Evolutionary conservation across 129 eudicot genomes (phyloP).

Genomic region (Flaveria trinervia): DNA sequence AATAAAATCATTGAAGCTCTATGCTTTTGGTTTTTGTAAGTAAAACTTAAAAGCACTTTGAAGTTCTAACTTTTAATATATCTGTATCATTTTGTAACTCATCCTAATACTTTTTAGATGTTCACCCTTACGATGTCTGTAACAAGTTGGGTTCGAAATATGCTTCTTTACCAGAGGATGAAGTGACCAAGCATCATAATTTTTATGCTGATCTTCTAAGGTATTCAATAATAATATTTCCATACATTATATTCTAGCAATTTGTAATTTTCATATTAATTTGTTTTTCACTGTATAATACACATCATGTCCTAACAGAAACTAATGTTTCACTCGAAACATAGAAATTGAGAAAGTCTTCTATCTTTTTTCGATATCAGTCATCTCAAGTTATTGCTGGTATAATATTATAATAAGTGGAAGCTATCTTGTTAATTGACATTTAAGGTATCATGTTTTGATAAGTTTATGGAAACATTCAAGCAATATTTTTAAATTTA

Average conservation of each 20-base stretch:
- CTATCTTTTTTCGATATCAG: background rate
- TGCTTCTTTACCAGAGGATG: conserved; percentile 56
- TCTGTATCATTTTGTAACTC: conserved; percentile 26
- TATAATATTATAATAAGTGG: background rate
- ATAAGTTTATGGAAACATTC: background rate
- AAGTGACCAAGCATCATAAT: conserved; percentile 53
- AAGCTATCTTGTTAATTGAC: conserved; percentile 2
- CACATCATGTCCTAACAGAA: background rate
- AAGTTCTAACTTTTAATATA: conserved; percentile 5
- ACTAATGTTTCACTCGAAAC: background rate
- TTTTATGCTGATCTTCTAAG: conserved; percentile 82
- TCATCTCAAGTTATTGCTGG: conserved; percentile 3
- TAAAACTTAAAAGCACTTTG: conserved; percentile 19
- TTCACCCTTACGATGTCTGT: conserved; percentile 89
- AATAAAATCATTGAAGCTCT: conserved; percentile 81
- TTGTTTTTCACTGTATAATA: background rate
- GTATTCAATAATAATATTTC: conserved; percentile 36
- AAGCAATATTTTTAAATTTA: background rate
- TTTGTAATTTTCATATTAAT: background rate
- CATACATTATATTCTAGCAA: background rate
- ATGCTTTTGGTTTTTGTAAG: conserved; percentile 98
- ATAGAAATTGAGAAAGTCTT: background rate
- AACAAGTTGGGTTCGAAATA: conserved; percentile 87
- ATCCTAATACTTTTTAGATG: conserved; percentile 48
- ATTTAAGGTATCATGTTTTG: background rate